A percentile compares a stretch with the other conserved stretches of the same genome.
These are phyloP conservation scores for Umbelopsis sp. DNA, from an alignment of 371 early-diverging fungal species.

Conservation along the genomic window DNA sequence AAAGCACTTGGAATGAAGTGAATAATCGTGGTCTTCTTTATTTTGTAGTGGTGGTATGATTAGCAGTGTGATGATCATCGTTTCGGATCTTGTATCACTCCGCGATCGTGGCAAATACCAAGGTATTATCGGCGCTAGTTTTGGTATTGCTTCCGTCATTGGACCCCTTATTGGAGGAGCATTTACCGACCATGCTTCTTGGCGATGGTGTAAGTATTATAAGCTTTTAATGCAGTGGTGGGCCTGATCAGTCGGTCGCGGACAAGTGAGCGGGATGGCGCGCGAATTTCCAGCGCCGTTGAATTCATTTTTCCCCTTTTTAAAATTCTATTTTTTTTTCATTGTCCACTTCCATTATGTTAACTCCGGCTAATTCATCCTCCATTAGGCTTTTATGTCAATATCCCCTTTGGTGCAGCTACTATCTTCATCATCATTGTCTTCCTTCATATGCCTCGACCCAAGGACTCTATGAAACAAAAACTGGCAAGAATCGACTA, in stretches of 20 bases:
- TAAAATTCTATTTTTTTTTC: no score
- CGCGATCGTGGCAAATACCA: constrained; percentile 67
- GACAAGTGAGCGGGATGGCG: no score
- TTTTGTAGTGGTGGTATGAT: background rate
- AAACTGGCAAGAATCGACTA: constrained; percentile 50
- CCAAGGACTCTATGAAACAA: constrained; percentile 40
- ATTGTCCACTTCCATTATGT: no score
- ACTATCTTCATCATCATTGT: constrained; percentile 38
- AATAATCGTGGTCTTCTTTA: background rate
- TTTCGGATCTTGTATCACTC: constrained; percentile 61
- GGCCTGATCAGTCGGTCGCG: no score
- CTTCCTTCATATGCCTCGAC: constrained; percentile 36
- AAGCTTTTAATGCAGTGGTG: background rate
- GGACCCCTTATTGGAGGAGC: constrained; percentile 56
- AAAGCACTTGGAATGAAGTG: no score
- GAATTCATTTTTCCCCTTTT: no score
- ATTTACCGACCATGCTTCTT: constrained; percentile 44
- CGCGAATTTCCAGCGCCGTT: no score
- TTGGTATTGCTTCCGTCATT: constrained; percentile 37
- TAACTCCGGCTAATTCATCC: no score
- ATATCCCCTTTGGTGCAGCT: constrained; percentile 49
- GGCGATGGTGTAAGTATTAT: constrained; percentile 44
- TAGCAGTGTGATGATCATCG: constrained; percentile 52
- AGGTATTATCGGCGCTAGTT: constrained; percentile 31
- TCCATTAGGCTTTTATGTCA: constrained; percentile 27